Evolutionary conservation across 441 rosid genomes (phyloP), one percentile per base, ranked within the genome.

Genomic region (Adansonia gregorii): DNA sequence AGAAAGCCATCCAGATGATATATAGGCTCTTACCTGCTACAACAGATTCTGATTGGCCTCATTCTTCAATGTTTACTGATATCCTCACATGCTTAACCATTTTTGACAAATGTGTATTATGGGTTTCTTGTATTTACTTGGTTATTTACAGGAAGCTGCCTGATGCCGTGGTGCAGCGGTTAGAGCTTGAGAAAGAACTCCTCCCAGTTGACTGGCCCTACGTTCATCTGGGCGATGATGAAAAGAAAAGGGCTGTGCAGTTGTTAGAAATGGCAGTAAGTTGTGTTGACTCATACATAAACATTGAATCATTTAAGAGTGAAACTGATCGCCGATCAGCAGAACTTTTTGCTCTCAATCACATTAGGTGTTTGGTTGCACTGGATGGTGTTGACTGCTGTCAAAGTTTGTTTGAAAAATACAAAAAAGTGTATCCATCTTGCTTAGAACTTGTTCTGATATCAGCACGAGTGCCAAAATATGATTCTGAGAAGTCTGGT

Each of bases 101-200:
- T 87, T 87, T 96, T 92, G 99, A 94, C 88, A 92, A 89, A 88
- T 91, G 91, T 92, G 86, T 94, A 84, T 93, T 96, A 91, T 96
- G 99, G 99, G 85, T 96, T 90, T 94, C 93, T 92, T 96, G 98
- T 90, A 88, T 92, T 85, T 96, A 94, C 95, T 90, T 96, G 81
- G 93, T 88, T 87, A 76, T 94, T 87, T 92, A 93, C 98, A 92
- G 93, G 94, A 92, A 89, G 82, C 88, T 93, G 68, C 98, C 97
- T 43, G 92, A 83, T 75, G 85, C 88, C 72, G 80, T 93, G 67
- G 84, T 87, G 69, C 87, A 84, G 80, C 83, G 54, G 76, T 86
- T 92, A 83, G 97, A 93, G 83, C 85, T 80, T 85, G 89, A 84
- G 82, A 93, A 93, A 76, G 91, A 88, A 73, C 88, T 89, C 65